Evolutionary conservation across 2,329 filamentous ascomycete genomes (phyloP).

Genomic region (Whalleya microplaca): DNA sequence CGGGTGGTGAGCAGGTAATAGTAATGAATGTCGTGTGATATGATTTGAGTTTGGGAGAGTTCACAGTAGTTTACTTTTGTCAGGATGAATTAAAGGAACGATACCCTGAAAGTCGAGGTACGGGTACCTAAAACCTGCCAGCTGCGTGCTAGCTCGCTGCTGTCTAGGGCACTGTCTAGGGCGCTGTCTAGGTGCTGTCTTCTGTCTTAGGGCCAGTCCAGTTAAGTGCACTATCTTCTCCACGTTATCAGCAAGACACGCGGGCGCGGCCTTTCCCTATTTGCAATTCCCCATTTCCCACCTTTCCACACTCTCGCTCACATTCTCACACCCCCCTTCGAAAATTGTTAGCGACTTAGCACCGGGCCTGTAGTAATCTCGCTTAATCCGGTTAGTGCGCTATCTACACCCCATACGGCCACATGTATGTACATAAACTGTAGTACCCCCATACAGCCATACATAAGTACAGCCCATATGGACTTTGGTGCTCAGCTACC

Average conservation of each 20-base stretch:
- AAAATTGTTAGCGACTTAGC: constrained; percentile 21
- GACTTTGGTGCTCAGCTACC: too few relatives aligned
- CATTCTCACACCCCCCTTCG: background rate
- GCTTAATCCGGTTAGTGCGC: constrained; percentile 14
- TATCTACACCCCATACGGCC: constrained; percentile 7
- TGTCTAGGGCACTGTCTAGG: too few relatives aligned
- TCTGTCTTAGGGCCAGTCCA: too few relatives aligned
- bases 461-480: too few relatives aligned
- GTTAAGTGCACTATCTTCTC: too few relatives aligned
- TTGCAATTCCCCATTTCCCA: background rate
- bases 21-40: background rate
- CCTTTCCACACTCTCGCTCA: background rate
- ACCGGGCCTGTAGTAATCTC: constrained; percentile 21
- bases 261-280: too few relatives aligned
- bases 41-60: background rate
- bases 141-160: too few relatives aligned
- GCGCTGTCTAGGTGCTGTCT: too few relatives aligned
- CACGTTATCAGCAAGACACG: too few relatives aligned
- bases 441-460: too few relatives aligned
- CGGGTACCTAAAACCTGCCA: background rate
- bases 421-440: too few relatives aligned
- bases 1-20: background rate
- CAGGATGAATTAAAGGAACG: background rate
- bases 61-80: background rate
- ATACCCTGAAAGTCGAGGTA: background rate